Base-by-base conservation (phyloP, 2,329 filamentous ascomycete genomes). In the Cladosporium colombiae region DNA sequence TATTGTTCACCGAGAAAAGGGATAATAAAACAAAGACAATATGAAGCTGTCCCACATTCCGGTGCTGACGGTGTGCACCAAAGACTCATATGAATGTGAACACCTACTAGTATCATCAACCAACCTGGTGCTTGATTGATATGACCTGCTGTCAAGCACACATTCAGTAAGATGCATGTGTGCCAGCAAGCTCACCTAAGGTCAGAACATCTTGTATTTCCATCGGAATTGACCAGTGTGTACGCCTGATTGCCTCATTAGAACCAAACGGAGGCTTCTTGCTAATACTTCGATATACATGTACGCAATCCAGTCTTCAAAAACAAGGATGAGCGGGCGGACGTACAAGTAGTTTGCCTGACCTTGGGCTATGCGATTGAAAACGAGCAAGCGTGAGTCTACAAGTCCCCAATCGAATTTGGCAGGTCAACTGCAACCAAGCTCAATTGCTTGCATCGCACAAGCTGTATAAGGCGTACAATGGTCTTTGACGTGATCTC, bases 11-110 rank as follows among this genome's bases (percentile, higher is more conserved):
- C 25, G 31, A 46, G 40, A 46, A 21, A 46, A 46, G 40, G 40
- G 40, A 46, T 46, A n/a, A 46, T 46, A n/a, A 46, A 8, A 33
- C 52, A 55, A 55, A 33, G 52, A 55, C 52, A 55, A 55, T 55
- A 55, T 18, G 52, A 55, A 55, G 27, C 52, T 10, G 8, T 33
- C 8, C 52, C 8, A 16, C 25, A 55, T 55, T 55, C 52, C 52
- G 8, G 31, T 11, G n/a, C 40, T 13, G 7, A 46, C 40, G 23
- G 5, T 3, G 10, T 21, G 1, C n/a, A 13, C n/a, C 40, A 44
- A 44, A 40, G 35, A 18, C 35, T n/a, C n/a, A 40, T 40, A 29
- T n/a, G 35, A 16, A 18, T 18, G 0, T 40, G 5, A 18, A 40
- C 5, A 7, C 35, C 5, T 7, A 40, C 35, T 16, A 40, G 4